Base-by-base conservation (phyloP, 306 rosid species). In the Dicorynia guianensis region DNA sequence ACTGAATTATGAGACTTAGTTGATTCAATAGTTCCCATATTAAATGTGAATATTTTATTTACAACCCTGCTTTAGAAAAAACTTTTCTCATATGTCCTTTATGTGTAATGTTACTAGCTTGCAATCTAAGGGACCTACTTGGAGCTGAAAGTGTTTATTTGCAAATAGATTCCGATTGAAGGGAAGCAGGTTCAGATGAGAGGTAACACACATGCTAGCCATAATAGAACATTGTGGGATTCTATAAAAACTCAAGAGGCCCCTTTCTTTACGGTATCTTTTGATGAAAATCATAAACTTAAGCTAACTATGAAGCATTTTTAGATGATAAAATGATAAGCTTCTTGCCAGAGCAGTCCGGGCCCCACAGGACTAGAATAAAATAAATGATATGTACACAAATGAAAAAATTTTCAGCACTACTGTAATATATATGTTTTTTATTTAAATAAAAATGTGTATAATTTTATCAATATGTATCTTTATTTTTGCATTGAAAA, bases 141-240 rank as follows among this genome's bases (percentile, higher is more conserved):
- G 77, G 73, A 25, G 47, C 19, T 76, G 42, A 49, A 58, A 38
- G 63, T 47, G 55, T 19, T 72, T 14, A 39, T 68, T 69, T 11
- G 74, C 63, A 59, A 81, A 67, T 19, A 36, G 54, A 70, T 73
- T 86, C 72, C 50, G 66, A 76, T 76, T 75, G 25, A 56, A 65
- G 66, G 18, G 76, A 44, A 65, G 74, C 38, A 82, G 78, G 79
- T 81, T 77, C 62, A 75, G 73, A 67, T 19, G 36, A 38, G 79
- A 67, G 76, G 74, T 55, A 56, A 43, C 72, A 83, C 87, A 82
- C 93, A 88, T 89, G 97, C 64, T 63, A 81, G 85, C 75, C 92
- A 89, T 87, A 67, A 87, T 75, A 73, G 78, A 85, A 55, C 79
- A 59, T 63, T 78, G 83, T 82, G 81, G 82, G 84, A 82, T 64